Evolutionary conservation across 495 filamentous ascomycete species (phyloP).

Genomic region (Astrothelium subdiscretum): DNA sequence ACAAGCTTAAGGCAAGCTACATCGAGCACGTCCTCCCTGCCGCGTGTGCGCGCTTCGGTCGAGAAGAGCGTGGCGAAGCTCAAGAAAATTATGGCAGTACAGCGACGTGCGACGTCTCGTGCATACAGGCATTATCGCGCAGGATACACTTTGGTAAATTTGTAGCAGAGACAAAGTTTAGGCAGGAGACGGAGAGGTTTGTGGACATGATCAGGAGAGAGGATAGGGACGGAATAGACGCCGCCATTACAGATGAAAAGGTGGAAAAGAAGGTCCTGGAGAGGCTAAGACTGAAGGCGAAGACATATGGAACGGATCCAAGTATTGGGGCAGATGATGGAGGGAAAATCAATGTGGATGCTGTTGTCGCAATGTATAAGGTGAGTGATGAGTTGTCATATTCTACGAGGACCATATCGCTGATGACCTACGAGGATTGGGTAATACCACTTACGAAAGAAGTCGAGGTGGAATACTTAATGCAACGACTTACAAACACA

Average conservation of each 20-base stretch:
- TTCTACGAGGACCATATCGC: constrained; percentile 5
- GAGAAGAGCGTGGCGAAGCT: constrained; percentile 68
- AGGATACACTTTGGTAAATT: constrained; percentile 98
- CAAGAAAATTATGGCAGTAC: constrained; percentile 93
- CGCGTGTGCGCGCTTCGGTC: constrained; percentile 60
- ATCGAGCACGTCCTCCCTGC: constrained; percentile 69
- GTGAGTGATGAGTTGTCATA: constrained; percentile 27
- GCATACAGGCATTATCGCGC: constrained; percentile 81
- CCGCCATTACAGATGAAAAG: constrained; percentile 76
- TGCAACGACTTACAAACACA: constrained; percentile 73
- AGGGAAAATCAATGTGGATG: constrained; percentile 81
- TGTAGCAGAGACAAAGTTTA: constrained; percentile 97
- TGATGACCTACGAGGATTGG: constrained; percentile 48
- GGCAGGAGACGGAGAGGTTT: constrained; percentile 66
- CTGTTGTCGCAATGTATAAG: constrained; percentile 89
- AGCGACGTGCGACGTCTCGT: constrained; percentile 81
- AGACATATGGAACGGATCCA: constrained; percentile 90
- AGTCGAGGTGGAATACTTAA: constrained; percentile 94
- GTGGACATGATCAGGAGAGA: constrained; percentile 65
- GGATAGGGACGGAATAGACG: constrained; percentile 71
- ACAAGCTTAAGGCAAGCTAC: constrained; percentile 75
- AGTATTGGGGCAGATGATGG: constrained; percentile 43
- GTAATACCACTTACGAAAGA: constrained; percentile 96
- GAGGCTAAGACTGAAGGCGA: constrained; percentile 78
- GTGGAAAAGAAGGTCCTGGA: constrained; percentile 92